phyloP scores from a whole-genome alignment of 208 protist species.

The Leishmania tarentolae region DNA sequence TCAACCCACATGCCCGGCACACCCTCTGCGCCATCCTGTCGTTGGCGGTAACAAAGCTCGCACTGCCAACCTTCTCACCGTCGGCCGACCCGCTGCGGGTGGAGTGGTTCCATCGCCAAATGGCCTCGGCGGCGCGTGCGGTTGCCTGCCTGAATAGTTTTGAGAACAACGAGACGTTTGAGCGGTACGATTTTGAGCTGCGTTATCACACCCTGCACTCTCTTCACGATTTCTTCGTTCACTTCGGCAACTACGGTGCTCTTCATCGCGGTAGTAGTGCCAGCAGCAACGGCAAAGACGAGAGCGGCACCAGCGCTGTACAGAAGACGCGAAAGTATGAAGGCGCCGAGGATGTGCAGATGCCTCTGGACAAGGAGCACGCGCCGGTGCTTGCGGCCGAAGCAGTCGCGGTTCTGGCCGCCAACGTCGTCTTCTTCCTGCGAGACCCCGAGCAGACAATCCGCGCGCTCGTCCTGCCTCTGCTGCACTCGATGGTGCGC shows the following conservation, averaged over 20 bases:
- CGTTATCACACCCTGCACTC: constrained; percentile 87
- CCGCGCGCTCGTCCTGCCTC: constrained; percentile 59
- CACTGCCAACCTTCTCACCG: background rate
- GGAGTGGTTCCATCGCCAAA: constrained; percentile 37
- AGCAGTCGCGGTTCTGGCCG: constrained; percentile 53
- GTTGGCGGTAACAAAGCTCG: constrained; percentile 35
- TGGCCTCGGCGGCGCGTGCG: constrained; percentile 62
- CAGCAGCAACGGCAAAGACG: constrained; percentile 1
- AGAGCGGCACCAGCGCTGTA: constrained; percentile 12
- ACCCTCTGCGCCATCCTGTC: constrained; percentile 54
- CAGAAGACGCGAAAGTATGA: constrained; percentile 70
- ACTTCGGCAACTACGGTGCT: constrained; percentile 69
- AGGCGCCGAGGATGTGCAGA: constrained; percentile 59
- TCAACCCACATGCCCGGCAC: constrained; percentile 68
- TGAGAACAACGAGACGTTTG: constrained; percentile 46
- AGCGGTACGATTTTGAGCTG: constrained; percentile 88
- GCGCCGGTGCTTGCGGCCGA: constrained; percentile 65
- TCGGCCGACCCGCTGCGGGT: background rate
- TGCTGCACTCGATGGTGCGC: constrained; percentile 78
- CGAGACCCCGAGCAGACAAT: constrained; percentile 85
- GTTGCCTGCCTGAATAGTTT: constrained; percentile 83
- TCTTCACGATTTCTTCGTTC: constrained; percentile 75
- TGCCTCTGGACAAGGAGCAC: constrained; percentile 51
- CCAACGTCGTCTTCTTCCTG: constrained; percentile 85
- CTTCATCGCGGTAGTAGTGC: constrained; percentile 5